Evolutionary conservation across 1,284 basidiomycete species (phyloP).

Genomic region (Moesziomyces parantarcticus): DNA sequence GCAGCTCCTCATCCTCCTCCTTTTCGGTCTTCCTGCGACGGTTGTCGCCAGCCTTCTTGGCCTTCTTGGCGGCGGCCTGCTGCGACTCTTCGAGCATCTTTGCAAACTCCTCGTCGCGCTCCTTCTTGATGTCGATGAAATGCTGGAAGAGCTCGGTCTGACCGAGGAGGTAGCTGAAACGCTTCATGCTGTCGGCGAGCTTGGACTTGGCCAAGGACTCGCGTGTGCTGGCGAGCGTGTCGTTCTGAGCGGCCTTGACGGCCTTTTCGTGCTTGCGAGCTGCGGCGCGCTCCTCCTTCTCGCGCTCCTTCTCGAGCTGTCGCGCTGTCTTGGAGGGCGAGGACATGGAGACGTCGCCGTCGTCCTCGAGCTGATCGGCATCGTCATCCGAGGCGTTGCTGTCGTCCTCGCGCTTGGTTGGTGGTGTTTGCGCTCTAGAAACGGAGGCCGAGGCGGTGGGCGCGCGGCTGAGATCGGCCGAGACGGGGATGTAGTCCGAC

Average conservation of each 20-base stretch:
- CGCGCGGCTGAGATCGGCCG: conserved; percentile 51
- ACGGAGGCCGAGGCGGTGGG: conserved; percentile 51
- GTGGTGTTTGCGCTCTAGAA: conserved; percentile 39
- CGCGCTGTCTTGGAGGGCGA: conserved; percentile 55
- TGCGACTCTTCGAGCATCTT: conserved; percentile 77
- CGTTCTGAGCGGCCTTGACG: conserved; percentile 55
- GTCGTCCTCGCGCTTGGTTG: conserved; percentile 24
- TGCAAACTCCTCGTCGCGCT: conserved; percentile 93
- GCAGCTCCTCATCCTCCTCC: conserved; percentile 80
- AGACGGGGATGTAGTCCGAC: conserved; percentile 56
- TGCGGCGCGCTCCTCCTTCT: conserved; percentile 50
- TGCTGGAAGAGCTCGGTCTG: conserved; percentile 68
- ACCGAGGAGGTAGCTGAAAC: conserved; percentile 65
- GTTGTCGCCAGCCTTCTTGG: conserved; percentile 67
- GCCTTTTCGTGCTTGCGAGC: conserved; percentile 44
- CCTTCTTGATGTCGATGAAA: conserved; percentile 70
- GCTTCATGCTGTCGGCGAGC: conserved; percentile 65
- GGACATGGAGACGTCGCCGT: conserved; percentile 28
- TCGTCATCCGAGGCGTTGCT: conserved; percentile 27
- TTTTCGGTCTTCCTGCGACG: conserved; percentile 91
- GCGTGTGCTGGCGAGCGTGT: conserved; percentile 54
- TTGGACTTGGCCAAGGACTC: conserved; percentile 60
- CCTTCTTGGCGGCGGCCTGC: conserved; percentile 41
- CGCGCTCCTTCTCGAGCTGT: conserved; percentile 58
- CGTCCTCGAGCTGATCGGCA: conserved; percentile 39